Percentiles rank a stretch among this genome's conserved stretches.
Conservation (phyloP, 805 yeast genomes). For the Lachancea mirantina region DNA sequence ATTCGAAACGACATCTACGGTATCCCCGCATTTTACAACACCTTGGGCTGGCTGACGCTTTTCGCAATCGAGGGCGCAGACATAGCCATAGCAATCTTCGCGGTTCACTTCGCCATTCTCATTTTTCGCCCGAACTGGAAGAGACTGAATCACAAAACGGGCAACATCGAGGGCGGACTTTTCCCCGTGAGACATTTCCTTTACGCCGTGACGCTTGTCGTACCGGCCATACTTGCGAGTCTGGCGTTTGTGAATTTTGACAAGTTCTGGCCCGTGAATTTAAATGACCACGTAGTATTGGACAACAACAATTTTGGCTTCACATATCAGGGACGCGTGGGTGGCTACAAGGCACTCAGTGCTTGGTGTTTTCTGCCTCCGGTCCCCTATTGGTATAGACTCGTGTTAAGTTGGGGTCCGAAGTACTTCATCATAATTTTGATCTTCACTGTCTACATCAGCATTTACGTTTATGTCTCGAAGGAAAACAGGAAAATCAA, state of each 20-base stretch:
- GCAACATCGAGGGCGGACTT: constrained; percentile 66
- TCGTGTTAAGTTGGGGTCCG: constrained; percentile 76
- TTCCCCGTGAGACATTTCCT: constrained; percentile 50
- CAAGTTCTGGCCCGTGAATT: constrained; percentile 9
- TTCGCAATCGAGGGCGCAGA: constrained; percentile 81
- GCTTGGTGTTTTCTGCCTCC: constrained; percentile 79
- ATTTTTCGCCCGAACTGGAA: constrained; percentile 57
- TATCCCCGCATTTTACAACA: constrained; percentile 47
- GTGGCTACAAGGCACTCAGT: constrained; percentile 55
- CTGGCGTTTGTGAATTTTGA: constrained; percentile 53
- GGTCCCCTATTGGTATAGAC: constrained; percentile 62
- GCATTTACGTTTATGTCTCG: constrained; percentile 67
- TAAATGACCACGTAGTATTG: constrained; percentile 19
- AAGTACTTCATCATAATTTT: constrained; percentile 58
- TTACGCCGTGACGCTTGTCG: constrained; percentile 47
- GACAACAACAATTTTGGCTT: constrained; percentile 22
- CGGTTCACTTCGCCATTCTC: constrained; percentile 70
- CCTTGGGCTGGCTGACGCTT: constrained; percentile 76
- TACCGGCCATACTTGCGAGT: constrained; percentile 64
- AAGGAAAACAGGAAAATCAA: constrained; percentile 52
- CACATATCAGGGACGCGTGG: constrained; percentile 23
- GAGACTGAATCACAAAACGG: constrained; percentile 32
- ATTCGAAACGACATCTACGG: constrained; percentile 39
- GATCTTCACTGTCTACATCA: constrained; percentile 57
- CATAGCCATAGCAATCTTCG: constrained; percentile 71